Percentiles rank a stretch among this genome's conserved stretches.
phyloP scores from a whole-genome alignment of 352 stramenopile genomes.

The Pythium pyrilobum region DNA sequence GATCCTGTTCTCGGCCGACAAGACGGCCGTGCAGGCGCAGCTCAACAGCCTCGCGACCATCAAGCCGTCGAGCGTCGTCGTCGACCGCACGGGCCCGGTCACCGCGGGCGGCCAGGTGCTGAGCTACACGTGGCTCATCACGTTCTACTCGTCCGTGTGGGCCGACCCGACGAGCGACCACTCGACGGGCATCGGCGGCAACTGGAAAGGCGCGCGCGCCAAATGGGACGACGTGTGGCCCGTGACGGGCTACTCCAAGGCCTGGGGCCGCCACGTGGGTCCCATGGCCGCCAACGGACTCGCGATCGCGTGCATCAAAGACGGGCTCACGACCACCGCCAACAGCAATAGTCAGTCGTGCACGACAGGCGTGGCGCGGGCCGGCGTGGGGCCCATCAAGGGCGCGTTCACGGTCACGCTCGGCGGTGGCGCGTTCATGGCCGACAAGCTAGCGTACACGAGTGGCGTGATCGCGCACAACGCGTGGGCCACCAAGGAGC shows the following conservation, averaged over 20 bases:
- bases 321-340: constrained; percentile 54
- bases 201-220: constrained; percentile 85
- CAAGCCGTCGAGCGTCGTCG: constrained; percentile 87
- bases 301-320: constrained; percentile 48
- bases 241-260: constrained; percentile 91
- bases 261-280: constrained; percentile 95
- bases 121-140: constrained; percentile 90
- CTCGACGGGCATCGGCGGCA: constrained; percentile 77
- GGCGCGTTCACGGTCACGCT: constrained; percentile 90
- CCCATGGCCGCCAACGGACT: constrained; percentile 53
- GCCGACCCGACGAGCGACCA: constrained; percentile 89
- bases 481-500: constrained; percentile 77
- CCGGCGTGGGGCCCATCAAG: constrained; percentile 81
- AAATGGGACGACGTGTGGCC: constrained; percentile 89
- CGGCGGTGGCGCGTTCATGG: constrained; percentile 57
- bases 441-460: constrained; percentile 44
- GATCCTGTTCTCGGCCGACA: constrained; percentile 83
- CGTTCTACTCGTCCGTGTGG: constrained; percentile 92
- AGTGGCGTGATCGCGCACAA: constrained; percentile 91
- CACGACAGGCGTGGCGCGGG: constrained; percentile 11
- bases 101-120: constrained; percentile 60
- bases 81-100: constrained; percentile 52
- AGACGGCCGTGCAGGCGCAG: constrained; percentile 76
- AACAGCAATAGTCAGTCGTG: constrained; percentile 55
- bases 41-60: constrained; percentile 92